Evolutionary conservation across 805 yeast species (phyloP), one percentile per base, ranked within the genome.

Genomic region (Ogataea glucozyma): DNA sequence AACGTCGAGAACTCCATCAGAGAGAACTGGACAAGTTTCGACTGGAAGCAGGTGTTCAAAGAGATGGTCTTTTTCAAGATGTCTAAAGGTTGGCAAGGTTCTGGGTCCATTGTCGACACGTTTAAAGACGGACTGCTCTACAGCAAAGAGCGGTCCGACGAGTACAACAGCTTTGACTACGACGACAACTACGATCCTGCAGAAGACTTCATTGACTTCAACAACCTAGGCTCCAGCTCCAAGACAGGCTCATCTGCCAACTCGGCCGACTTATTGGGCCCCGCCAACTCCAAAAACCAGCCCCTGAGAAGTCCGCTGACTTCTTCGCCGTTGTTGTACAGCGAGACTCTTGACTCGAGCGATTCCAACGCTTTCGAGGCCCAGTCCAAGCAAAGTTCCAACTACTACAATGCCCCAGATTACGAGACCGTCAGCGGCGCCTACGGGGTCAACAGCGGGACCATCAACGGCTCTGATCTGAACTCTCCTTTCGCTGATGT

Each of bases 11-110:
- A 66, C 40, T 59, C 70, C 12, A 13, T 58, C 4, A 40, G 36
- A n/a, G 70, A 66, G 47, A 26, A 47, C 11, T 66, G 71, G 71
- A 34, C 45, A 9, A 47, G 47, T 18, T 46, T 47, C 40, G 70
- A 66, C 39, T 66, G 71, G 71, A 43, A 49, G 33, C 63, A 54
- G 43, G 69, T 64, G 18, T 65, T 62, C 53, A 66, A 66, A 48
- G 70, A 66, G 40, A 53, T 66, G 59, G 57, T 65, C 32, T 52
- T 31, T 31, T 56, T 56, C 41, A 57, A 64, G 38, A 49, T 66
- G 42, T 50, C 61, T 3, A 61, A 65, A 26, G 69, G 70, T 22
- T 64, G 65, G 64, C 55, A 56, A 24, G 69, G 70, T 17, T 54
- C 67, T n/a, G 66, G 67, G 3, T 56, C 57, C 13, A 38, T 61